Evolutionary conservation across 2,329 filamentous ascomycete genomes (phyloP).

Genomic region (Helicocarpus griseus): DNA sequence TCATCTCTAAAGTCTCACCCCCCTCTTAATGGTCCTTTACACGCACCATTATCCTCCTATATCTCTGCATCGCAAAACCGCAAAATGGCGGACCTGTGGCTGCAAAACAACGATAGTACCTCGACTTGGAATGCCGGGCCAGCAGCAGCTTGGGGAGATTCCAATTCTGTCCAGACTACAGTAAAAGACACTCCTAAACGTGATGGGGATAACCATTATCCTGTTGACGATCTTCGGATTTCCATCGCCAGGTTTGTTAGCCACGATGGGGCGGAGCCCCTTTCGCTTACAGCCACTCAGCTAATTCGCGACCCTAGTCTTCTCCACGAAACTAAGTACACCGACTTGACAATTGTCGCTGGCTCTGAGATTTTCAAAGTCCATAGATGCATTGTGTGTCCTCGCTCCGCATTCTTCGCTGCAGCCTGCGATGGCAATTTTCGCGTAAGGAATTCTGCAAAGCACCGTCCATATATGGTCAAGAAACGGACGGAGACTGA

Average conservation of each 20-base stretch:
- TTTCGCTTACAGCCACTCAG: neutral
- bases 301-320: neutral
- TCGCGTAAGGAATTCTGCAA: slow-evolving; percentile 5
- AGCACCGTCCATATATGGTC: neutral
- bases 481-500: neutral
- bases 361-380: slow-evolving; percentile 10
- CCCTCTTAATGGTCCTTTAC: too few species aligned
- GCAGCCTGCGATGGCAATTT: slow-evolving; percentile 10
- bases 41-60: too few species aligned
- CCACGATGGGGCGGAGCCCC: neutral
- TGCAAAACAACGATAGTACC: too few species aligned
- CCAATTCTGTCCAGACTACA: too few species aligned
- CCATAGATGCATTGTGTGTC: slow-evolving; percentile 14
- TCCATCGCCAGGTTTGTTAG: neutral
- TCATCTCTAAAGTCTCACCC: too few species aligned
- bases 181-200: neutral
- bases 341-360: slow-evolving; percentile 11
- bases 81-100: too few species aligned
- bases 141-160: too few species aligned
- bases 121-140: too few species aligned
- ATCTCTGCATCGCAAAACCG: too few species aligned
- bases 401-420: slow-evolving; percentile 12
- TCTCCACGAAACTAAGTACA: slow-evolving; percentile 5
- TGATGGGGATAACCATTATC: neutral
- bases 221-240: neutral